Evolutionary conservation across 2,329 filamentous ascomycete genomes (phyloP).

Genomic region (Sordariomycetes sp.): DNA sequence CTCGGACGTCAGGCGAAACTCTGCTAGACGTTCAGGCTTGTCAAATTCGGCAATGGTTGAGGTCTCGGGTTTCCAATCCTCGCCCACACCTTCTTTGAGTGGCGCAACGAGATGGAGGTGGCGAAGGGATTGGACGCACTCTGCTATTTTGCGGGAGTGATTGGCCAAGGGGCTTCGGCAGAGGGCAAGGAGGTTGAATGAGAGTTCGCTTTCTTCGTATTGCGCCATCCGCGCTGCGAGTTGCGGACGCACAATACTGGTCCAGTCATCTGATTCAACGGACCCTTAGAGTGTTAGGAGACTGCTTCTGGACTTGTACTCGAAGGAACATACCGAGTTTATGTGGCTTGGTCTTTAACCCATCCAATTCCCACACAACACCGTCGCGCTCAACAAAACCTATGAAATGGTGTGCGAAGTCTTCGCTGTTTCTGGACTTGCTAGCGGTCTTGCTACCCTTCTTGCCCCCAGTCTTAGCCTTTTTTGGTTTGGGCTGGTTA

Average conservation of each 20-base stretch:
- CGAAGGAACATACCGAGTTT: constrained; percentile 17
- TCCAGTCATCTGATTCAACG: constrained; percentile 46
- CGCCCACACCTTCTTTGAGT: too few species aligned
- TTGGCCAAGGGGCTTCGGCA: constrained; percentile 53
- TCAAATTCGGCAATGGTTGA: too few species aligned
- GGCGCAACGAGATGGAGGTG: too few species aligned
- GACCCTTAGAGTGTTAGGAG: constrained; percentile 17
- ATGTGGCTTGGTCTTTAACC: constrained; percentile 61
- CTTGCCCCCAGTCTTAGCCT: constrained; percentile 23
- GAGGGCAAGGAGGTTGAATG: constrained; percentile 72
- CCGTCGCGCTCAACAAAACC: constrained; percentile 74
- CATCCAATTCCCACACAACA: constrained; percentile 82
- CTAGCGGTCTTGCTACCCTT: constrained; percentile 12
- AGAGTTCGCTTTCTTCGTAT: constrained; percentile 54
- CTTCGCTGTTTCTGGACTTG: constrained; percentile 35
- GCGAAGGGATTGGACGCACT: constrained; percentile 17
- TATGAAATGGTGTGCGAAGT: constrained; percentile 78
- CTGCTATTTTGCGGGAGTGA: constrained; percentile 36
- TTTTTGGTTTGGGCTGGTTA: constrained; percentile 21
- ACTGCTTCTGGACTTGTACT: not conserved
- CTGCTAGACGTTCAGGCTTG: too few species aligned
- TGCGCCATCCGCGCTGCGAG: constrained; percentile 60
- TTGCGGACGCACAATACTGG: constrained; percentile 51
- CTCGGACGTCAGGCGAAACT: constrained; percentile 3
- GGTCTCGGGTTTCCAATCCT: too few species aligned